Conservation (phyloP, 306 rosid species). For the Rosa rugosa region DNA sequence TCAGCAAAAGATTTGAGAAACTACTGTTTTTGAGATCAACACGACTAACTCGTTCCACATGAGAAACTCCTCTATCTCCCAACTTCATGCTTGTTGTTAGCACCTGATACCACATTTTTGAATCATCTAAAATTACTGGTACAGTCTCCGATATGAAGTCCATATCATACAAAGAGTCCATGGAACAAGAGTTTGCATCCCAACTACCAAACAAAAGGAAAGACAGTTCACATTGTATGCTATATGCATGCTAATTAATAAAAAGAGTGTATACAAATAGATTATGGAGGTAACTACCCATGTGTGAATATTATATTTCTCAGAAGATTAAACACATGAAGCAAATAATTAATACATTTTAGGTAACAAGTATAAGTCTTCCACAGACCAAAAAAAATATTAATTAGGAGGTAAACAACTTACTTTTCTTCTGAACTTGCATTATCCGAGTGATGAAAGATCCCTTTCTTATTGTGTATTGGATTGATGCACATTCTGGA, state of each 20-base stretch:
- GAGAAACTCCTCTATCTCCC: conserved; percentile 69
- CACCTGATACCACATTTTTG: conserved; percentile 78
- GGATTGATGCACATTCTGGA: conserved; percentile 95
- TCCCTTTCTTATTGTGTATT: conserved; percentile 82
- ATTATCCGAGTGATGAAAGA: conserved; percentile 57
- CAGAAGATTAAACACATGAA: conserved; percentile 4
- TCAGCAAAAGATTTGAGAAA: conserved; percentile 69
- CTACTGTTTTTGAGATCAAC: conserved; percentile 53
- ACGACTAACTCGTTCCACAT: conserved; percentile 61
- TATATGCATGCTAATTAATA: neutral
- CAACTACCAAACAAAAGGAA: conserved; percentile 53
- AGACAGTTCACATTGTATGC: conserved; percentile 25
- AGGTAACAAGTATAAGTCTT: neutral
- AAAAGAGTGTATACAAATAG: neutral
- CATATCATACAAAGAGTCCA: conserved; percentile 81
- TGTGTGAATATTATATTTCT: neutral
- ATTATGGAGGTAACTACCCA: conserved; percentile 1
- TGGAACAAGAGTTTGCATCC: conserved; percentile 76
- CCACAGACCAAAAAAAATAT: neutral
- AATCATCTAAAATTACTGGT: conserved; percentile 85
- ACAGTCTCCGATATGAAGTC: conserved; percentile 69
- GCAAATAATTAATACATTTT: conserved; percentile 1
- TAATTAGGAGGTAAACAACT: conserved; percentile 17
- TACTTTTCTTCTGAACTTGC: conserved; percentile 72
- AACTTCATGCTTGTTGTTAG: conserved; percentile 73